These are phyloP conservation scores for Sphagnum magellanicum DNA, from an alignment of 228 moss, liverwort and hornwort genomes.

Conservation along the genomic window DNA sequence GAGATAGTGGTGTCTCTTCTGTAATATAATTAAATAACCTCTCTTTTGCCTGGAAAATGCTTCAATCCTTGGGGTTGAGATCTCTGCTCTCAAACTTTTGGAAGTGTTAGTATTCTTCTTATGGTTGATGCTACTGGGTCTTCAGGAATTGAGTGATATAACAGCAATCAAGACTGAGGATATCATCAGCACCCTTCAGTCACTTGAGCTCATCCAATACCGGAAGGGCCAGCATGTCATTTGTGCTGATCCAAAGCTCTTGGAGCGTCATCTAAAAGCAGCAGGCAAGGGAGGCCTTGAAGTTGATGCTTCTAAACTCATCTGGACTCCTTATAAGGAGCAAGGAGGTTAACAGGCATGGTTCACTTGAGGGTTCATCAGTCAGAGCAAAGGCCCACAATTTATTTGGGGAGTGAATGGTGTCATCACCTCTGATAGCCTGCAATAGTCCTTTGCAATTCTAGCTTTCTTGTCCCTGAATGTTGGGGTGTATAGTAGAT, in stretches of 20 bases:
- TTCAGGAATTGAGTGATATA: conserved; percentile 91
- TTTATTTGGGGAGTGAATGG: too few species aligned
- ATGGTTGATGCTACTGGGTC: not conserved
- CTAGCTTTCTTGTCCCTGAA: too few species aligned
- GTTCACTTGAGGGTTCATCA: not conserved
- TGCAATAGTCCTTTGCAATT: too few species aligned
- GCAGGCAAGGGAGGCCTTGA: conserved; percentile 89
- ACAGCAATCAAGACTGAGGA: conserved; percentile 97
- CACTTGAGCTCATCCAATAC: conserved; percentile 90
- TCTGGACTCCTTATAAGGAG: conserved; percentile 98
- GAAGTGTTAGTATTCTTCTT: not conserved
- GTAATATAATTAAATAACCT: not conserved
- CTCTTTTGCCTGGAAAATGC: not conserved
- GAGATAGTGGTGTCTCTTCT: too few species aligned
- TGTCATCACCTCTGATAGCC: too few species aligned
- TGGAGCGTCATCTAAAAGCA: conserved; percentile 88
- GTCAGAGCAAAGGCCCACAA: too few species aligned
- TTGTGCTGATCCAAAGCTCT: conserved; percentile 88
- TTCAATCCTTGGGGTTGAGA: not conserved
- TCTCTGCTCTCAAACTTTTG: not conserved
- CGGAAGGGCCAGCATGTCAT: conserved; percentile 98
- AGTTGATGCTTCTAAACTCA: conserved; percentile 88
- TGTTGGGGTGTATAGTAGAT: too few species aligned
- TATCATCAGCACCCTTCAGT: conserved; percentile 79
- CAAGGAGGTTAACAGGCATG: conserved; percentile 60